Conservation (phyloP, 345 rosid genomes). For the Syzygium oleosum region DNA sequence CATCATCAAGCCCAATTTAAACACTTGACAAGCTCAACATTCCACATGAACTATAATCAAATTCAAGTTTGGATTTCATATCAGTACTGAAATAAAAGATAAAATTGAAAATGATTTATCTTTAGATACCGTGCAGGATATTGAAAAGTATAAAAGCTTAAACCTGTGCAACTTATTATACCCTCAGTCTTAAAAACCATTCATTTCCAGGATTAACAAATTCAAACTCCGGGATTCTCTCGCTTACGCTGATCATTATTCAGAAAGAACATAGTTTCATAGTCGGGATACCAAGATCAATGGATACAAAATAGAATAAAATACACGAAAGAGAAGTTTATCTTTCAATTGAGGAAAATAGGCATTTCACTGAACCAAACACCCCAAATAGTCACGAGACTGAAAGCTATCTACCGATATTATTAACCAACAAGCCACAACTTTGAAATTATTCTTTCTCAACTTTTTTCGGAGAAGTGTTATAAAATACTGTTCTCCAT, state of each 20-base stretch:
- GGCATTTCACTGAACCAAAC: neutral
- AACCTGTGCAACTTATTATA: neutral
- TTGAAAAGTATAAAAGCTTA: neutral
- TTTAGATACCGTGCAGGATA: neutral
- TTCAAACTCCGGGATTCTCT: no score
- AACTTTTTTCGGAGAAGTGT: no score
- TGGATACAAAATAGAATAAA: no score
- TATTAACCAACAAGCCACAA: no score
- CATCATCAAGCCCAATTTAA: neutral
- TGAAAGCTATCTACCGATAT: no score
- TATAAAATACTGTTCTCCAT: no score
- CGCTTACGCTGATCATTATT: no score
- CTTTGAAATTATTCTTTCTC: no score
- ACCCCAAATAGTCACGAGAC: no score
- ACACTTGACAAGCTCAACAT: neutral
- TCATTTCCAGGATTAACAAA: neutral
- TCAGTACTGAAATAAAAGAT: neutral
- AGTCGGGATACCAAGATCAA: no score
- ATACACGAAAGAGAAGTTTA: neutral
- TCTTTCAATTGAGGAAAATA: neutral
- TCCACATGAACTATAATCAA: no score
- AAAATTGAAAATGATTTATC: neutral
- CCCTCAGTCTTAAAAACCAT: neutral
- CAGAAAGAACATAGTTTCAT: no score
- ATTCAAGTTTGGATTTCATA: neutral